Evolutionary conservation across 768 basidiomycete genomes (phyloP), one percentile per base, ranked within the genome.

Genomic region (Epithele typhae): DNA sequence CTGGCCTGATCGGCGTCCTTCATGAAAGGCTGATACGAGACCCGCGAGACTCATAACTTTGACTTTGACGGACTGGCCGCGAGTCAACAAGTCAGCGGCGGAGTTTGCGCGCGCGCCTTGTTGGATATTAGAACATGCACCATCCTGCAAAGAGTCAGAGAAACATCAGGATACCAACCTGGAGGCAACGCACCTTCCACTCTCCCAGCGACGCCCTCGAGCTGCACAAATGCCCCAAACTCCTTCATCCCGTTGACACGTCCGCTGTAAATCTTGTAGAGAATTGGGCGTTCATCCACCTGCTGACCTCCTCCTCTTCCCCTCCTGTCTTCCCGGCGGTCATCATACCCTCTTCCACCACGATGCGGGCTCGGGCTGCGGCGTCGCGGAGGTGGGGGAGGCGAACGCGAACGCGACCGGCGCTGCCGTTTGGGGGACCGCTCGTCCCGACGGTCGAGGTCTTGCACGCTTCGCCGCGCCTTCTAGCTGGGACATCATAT

Each of bases 121-220:
- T 57, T 93, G 89, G 38, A 98, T 95, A 52, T 83, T 87, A 21
- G 94, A 95, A 98, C 84, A 64, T 98, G 96, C 19, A 98, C 90
- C 84, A 99, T 82, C 95, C 95, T 97, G 22, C 25, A 30, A 12
- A 11, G 1, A 1, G 30, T 45, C 1, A 25, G 24, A 5, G 11
- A 15, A n/a, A 25, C 2, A 9, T 4, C 3, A 18, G 11, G 2
- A 14, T 1, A 8, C 21, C 2, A 9, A 27, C 3, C 23, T 23
- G 10, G 39, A 34, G 24, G 22, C 17, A 22, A 65, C 81, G 53
- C 68, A 92, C 95, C 96, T 76, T 99, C 95, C 8, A 78, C 83
- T 22, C 92, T 74, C 10, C 93, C 93, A 12, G 71, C 68, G 38
- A 98, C 69, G 23, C 95, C 95, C 52, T 99, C 94, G 5, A 99